A percentile compares a stretch with the other conserved stretches of the same genome.
These are phyloP conservation scores for Sesbania bispinosa DNA, from an alignment of 306 rosid genomes.

Conservation along the genomic window DNA sequence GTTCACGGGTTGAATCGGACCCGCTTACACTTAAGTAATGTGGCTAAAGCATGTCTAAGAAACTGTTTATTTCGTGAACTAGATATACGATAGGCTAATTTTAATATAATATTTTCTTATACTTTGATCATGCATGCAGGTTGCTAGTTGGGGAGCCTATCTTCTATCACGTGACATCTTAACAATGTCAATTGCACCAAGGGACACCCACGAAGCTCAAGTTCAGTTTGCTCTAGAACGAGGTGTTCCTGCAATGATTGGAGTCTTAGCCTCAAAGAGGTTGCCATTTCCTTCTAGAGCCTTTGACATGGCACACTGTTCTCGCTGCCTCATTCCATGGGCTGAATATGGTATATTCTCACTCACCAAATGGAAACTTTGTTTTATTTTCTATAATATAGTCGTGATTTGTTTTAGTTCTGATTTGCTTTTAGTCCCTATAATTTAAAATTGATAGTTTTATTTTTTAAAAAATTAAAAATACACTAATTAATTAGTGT, in stretches of 20 bases:
- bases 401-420: too few relatives aligned
- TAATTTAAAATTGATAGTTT: too few relatives aligned
- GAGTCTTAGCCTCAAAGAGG: constrained; percentile 65
- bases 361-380: not conserved
- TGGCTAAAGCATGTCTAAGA: not conserved
- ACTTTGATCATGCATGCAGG: constrained; percentile 40
- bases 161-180: constrained; percentile 54
- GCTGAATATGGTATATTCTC: constrained; percentile 30
- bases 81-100: not conserved
- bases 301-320: constrained; percentile 85
- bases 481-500: too few relatives aligned
- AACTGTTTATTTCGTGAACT: not conserved
- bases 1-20: too few relatives aligned
- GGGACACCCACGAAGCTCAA: constrained; percentile 77
- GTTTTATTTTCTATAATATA: too few relatives aligned
- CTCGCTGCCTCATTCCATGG: constrained; percentile 88
- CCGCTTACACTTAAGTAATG: too few relatives aligned
- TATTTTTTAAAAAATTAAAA: too few relatives aligned
- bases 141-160: constrained; percentile 91
- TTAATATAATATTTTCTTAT: not conserved
- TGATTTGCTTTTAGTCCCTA: too few relatives aligned
- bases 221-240: constrained; percentile 80
- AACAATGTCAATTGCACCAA: constrained; percentile 67
- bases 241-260: constrained; percentile 76
- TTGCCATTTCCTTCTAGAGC: constrained; percentile 76